Conservation (phyloP, 345 rosid genomes). For the Hevea brasiliensis region DNA sequence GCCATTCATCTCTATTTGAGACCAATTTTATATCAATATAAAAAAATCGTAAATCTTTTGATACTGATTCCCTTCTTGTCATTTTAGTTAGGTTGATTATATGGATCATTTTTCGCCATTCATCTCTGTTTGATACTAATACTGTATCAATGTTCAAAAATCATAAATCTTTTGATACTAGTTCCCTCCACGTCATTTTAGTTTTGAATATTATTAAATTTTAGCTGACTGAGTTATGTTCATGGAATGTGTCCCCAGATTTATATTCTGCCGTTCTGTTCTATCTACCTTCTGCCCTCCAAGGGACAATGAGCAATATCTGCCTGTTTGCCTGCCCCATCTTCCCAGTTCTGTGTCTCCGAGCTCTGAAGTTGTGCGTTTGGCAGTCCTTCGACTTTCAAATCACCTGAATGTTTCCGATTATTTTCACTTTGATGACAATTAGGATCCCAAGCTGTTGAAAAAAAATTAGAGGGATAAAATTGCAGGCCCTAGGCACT, state of each 20-base stretch:
- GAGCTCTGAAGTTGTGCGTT: constrained; percentile 44
- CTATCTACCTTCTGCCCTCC: constrained; percentile 47
- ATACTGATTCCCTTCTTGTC: too few relatives aligned
- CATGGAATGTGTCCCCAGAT: constrained; percentile 48
- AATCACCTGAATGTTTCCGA: constrained; percentile 57
- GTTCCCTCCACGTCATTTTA: too few relatives aligned
- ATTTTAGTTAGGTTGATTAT: too few relatives aligned
- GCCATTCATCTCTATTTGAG: too few relatives aligned
- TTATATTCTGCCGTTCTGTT: constrained; percentile 78
- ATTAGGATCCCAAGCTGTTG: constrained; percentile 13
- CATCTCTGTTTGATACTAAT: too few relatives aligned
- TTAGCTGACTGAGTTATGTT: background rate
- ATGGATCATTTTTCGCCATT: too few relatives aligned
- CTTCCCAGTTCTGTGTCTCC: constrained; percentile 70
- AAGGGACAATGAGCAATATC: constrained; percentile 48
- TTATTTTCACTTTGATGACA: constrained; percentile 49
- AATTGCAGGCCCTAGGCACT: constrained; percentile 16
- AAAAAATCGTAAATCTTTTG: too few relatives aligned
- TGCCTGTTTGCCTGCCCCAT: constrained; percentile 80
- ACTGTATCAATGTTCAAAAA: too few relatives aligned
- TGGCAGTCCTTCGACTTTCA: constrained; percentile 57
- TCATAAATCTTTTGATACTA: too few relatives aligned
- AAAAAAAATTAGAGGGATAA: constrained; percentile 10
- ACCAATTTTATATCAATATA: too few relatives aligned
- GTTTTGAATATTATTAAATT: background rate